A percentile compares a stretch with the other conserved stretches of the same genome.
These are phyloP conservation scores for Phaeosphaeriaceae sp. DNA, from an alignment of 2,329 filamentous ascomycete genomes.

Conservation along the genomic window DNA sequence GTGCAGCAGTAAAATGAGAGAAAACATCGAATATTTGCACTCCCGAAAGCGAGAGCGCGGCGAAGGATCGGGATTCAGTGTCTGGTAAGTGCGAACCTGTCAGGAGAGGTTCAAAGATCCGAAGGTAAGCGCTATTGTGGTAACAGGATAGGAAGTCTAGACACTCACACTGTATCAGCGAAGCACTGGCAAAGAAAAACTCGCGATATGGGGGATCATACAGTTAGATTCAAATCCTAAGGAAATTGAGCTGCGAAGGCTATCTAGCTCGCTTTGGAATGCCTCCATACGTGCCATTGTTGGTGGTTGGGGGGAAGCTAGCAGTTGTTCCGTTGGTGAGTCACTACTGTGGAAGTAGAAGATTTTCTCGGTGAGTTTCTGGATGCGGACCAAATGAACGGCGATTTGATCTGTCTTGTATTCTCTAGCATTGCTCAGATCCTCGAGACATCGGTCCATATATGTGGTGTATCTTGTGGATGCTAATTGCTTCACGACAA, in stretches of 20 bases:
- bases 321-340: background rate
- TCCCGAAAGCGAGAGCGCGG: background rate
- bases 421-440: slow-evolving; percentile 1
- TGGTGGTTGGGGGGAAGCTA: no score
- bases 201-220: no score
- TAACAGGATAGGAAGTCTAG: background rate
- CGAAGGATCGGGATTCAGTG: background rate
- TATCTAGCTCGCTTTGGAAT: no score
- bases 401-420: background rate
- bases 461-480: background rate
- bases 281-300: no score
- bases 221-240: no score
- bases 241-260: no score
- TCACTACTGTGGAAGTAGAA: background rate
- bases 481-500: background rate
- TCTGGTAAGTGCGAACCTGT: slow-evolving; percentile 1
- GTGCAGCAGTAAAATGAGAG: background rate
- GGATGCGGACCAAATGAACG: background rate
- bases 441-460: background rate
- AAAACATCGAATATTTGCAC: background rate
- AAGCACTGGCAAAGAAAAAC: no score
- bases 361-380: background rate
- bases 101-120: slow-evolving; percentile 1
- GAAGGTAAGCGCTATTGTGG: slow-evolving; percentile 1
- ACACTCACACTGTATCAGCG: no score